These are phyloP conservation scores for Plantago ovata DNA, from an alignment of 257 asterid genomes.

Conservation along the genomic window DNA sequence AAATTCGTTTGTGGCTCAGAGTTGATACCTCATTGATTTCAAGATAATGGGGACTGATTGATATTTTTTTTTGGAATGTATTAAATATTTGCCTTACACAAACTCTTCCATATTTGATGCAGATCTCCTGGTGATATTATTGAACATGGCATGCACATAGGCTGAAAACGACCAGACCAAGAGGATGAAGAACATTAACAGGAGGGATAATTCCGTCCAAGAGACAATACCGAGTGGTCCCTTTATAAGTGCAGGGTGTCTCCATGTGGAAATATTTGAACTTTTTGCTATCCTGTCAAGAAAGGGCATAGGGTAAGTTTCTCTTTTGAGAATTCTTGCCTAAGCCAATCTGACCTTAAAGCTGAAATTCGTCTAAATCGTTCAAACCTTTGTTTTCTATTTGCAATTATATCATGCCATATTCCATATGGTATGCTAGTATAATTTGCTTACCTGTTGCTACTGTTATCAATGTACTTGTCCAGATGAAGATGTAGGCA, in stretches of 20 bases:
- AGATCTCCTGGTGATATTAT: conserved; percentile 35
- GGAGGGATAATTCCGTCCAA: conserved; percentile 25
- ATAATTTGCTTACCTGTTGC: conserved; percentile 16
- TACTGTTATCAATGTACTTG: conserved; percentile 19
- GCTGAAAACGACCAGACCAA: conserved; percentile 40
- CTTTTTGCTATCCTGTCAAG: conserved; percentile 20
- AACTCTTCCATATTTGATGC: conserved; percentile 27
- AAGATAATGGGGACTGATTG: not conserved
- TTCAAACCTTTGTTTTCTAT: not conserved
- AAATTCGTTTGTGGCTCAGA: not conserved
- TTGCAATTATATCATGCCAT: not conserved
- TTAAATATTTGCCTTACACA: conserved; percentile 28
- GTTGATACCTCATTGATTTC: not conserved
- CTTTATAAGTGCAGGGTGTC: conserved; percentile 25
- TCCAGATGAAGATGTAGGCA: conserved; percentile 40
- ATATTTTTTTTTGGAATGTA: too few species aligned
- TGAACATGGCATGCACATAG: conserved; percentile 36
- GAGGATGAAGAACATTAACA: conserved; percentile 28
- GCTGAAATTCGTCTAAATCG: too few species aligned
- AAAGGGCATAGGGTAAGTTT: not conserved
- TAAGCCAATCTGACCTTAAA: not conserved
- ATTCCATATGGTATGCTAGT: not conserved
- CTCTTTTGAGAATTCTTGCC: not conserved
- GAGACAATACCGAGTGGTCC: conserved; percentile 46
- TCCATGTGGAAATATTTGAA: conserved; percentile 23